A percentile compares a stretch with the other conserved stretches of the same genome.
These are phyloP conservation scores for Microdochium bolleyi DNA, from an alignment of 2,329 filamentous ascomycete species.

Conservation along the genomic window DNA sequence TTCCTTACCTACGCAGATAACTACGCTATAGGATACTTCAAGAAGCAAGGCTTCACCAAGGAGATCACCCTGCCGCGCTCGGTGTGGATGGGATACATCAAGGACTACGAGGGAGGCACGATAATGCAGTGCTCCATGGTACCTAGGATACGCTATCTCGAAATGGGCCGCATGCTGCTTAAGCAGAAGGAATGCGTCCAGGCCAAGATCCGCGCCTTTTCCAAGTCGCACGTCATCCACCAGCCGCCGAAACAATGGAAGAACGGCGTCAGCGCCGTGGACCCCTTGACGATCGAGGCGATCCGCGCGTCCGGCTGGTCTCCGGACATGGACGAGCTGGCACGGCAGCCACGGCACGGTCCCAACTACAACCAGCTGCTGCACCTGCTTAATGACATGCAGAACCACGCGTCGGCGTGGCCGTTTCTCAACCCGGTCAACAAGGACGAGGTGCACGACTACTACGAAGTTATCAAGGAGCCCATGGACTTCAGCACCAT, in stretches of 20 bases:
- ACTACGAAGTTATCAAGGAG: constrained; percentile 96
- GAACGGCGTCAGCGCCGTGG: constrained; percentile 64
- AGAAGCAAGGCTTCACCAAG: constrained; percentile 98
- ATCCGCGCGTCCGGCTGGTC: constrained; percentile 94
- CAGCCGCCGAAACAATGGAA: constrained; percentile 80
- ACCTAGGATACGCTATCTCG: constrained; percentile 87
- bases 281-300: constrained; percentile 78
- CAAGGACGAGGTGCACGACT: constrained; percentile 93
- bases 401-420: constrained; percentile 90
- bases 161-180: constrained; percentile 84
- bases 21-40: constrained; percentile 97
- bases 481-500: constrained; percentile 96
- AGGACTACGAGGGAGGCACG: constrained; percentile 97
- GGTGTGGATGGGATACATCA: constrained; percentile 99
- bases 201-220: constrained; percentile 89
- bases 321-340: constrained; percentile 94
- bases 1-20: constrained; percentile 98
- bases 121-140: constrained; percentile 99
- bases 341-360: constrained; percentile 87
- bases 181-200: constrained; percentile 96
- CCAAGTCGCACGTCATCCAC: constrained; percentile 81
- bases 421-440: constrained; percentile 93
- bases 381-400: constrained; percentile 87
- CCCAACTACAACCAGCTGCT: constrained; percentile 94
- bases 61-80: constrained; percentile 88